Evolutionary conservation across 1,284 basidiomycete species (phyloP).

Genomic region (Acaromyces ingoldii): DNA sequence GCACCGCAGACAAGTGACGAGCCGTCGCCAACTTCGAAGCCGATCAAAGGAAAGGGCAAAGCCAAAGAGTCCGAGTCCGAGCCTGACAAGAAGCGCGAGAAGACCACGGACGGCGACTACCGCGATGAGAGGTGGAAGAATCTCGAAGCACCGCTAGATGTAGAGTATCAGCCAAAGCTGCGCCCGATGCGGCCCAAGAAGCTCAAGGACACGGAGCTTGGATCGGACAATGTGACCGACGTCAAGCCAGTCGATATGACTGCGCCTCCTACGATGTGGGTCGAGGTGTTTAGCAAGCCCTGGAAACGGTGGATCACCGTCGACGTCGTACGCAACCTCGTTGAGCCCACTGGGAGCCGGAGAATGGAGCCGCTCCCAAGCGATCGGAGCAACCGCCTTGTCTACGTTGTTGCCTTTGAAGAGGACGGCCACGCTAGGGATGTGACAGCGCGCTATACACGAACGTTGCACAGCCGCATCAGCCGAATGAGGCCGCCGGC

Average conservation of each 20-base stretch:
- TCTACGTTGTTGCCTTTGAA: constrained; percentile 90
- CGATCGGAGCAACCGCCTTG: constrained; percentile 71
- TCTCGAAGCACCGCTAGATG: constrained; percentile 25
- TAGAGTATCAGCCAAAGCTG: constrained; percentile 30
- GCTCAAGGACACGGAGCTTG: constrained; percentile 28
- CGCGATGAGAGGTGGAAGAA: constrained; percentile 30
- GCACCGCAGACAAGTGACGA: background rate
- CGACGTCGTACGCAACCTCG: constrained; percentile 68
- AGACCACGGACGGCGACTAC: constrained; percentile 20
- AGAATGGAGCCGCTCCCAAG: constrained; percentile 70
- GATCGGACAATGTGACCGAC: constrained; percentile 17
- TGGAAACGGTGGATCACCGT: constrained; percentile 89
- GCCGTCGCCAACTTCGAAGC: too few species aligned
- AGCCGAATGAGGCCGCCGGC: constrained; percentile 72
- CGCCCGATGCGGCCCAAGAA: constrained; percentile 23
- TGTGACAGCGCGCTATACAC: constrained; percentile 62
- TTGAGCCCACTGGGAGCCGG: constrained; percentile 36
- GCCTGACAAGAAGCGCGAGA: background rate
- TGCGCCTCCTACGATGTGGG: constrained; percentile 89
- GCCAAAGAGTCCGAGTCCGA: constrained; percentile 18
- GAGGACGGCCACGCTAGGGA: constrained; percentile 64
- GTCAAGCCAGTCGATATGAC: constrained; percentile 48
- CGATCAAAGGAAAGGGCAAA: constrained; percentile 11
- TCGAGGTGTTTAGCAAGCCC: constrained; percentile 88
- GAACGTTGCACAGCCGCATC: constrained; percentile 75